Conservation (phyloP, 345 rosid species). For the Pistacia integerrima region DNA sequence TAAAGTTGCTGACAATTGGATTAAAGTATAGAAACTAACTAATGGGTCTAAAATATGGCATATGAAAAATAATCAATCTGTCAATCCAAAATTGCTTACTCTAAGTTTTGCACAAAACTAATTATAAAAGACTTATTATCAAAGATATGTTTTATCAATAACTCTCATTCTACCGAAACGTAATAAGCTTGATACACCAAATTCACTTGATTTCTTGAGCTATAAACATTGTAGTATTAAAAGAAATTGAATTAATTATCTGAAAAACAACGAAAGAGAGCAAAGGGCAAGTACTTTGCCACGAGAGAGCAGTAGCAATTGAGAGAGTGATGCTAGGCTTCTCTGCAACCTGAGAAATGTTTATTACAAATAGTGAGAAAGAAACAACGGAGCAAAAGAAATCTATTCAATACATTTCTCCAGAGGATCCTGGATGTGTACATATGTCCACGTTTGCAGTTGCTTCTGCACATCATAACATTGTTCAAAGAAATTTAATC, state of each 20-base stretch:
- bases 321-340: slow-evolving; percentile 96
- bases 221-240: neutral
- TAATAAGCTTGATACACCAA: too few relatives aligned
- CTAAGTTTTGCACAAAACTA: neutral
- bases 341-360: slow-evolving; percentile 69
- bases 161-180: too few relatives aligned
- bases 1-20: neutral
- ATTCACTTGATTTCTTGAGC: neutral
- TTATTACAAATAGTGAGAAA: neutral
- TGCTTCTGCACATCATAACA: slow-evolving; percentile 43
- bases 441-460: slow-evolving; percentile 47
- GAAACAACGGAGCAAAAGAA: neutral
- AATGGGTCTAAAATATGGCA: neutral
- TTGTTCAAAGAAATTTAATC: slow-evolving; percentile 9
- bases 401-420: slow-evolving; percentile 46
- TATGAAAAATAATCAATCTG: too few relatives aligned
- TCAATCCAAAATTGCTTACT: too few relatives aligned
- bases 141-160: neutral
- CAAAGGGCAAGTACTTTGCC: slow-evolving; percentile 52
- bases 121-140: too few relatives aligned
- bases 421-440: slow-evolving; percentile 78
- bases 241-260: neutral
- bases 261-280: neutral
- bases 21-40: too few relatives aligned
- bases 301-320: slow-evolving; percentile 77